phyloP scores from a whole-genome alignment of 2,329 filamentous ascomycete species.

The Elsinoe batatas region DNA sequence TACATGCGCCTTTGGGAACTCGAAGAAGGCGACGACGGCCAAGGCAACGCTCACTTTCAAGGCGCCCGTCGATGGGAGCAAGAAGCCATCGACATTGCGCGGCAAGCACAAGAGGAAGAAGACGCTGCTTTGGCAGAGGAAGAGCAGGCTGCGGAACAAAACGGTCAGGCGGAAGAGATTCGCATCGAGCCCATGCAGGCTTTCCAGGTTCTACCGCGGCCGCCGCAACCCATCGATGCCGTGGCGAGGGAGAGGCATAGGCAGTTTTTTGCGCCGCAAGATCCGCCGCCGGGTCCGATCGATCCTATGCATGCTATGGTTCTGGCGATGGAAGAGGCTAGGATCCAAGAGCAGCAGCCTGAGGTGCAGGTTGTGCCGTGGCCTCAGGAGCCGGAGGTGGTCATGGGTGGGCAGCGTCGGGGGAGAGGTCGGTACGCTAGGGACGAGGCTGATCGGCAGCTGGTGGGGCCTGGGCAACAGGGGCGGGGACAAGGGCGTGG shows the following conservation, averaged over 20 bases:
- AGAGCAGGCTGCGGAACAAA: slow-evolving; percentile 25
- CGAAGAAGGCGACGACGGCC: slow-evolving; percentile 60
- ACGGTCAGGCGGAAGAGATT: not conserved
- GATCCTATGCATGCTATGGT: slow-evolving; percentile 11
- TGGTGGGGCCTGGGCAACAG: not conserved
- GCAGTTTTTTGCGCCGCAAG: not conserved
- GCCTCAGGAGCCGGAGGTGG: not conserved
- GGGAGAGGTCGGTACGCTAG: not conserved
- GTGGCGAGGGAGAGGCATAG: not conserved
- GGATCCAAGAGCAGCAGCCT: not conserved
- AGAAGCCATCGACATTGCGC: slow-evolving; percentile 28
- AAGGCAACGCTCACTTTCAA: slow-evolving; percentile 34
- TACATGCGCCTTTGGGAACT: slow-evolving; percentile 86
- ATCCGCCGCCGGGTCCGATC: slow-evolving; percentile 4
- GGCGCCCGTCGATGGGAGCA: slow-evolving; percentile 36
- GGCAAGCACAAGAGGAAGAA: slow-evolving; percentile 26
- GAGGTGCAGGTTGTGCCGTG: not conserved
- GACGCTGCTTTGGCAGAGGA: slow-evolving; percentile 18
- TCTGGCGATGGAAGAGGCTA: not conserved
- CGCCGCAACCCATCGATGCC: not conserved
- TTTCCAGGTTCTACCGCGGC: too few species aligned
- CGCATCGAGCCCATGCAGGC: too few species aligned
- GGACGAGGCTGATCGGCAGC: not conserved
- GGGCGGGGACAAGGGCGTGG: not conserved
- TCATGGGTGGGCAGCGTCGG: not conserved